Evolutionary conservation across 2,329 filamentous ascomycete genomes (phyloP).

Genomic region (Blastomyces gilchristii): DNA sequence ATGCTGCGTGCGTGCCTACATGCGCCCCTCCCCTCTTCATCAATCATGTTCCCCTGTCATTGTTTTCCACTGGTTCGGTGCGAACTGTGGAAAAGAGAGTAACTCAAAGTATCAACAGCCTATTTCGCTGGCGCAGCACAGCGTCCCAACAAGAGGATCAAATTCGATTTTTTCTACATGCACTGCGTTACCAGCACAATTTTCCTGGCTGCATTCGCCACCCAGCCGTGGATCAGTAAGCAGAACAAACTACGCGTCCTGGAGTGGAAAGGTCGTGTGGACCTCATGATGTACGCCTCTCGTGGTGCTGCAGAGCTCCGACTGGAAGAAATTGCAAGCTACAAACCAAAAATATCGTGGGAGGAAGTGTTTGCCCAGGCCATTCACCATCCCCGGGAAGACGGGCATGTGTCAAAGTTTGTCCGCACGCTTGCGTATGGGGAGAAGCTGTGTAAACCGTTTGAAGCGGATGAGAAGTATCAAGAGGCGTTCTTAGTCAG

Average conservation of each 20-base stretch:
- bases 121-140: slow-evolving; percentile 55
- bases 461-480: slow-evolving; percentile 26
- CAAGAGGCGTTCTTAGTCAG: slow-evolving; percentile 28
- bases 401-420: slow-evolving; percentile 74
- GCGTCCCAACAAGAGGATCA: slow-evolving; percentile 53
- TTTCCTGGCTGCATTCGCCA: slow-evolving; percentile 57
- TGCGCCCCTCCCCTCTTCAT: not conserved
- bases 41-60: not conserved
- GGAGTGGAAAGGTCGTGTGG: slow-evolving; percentile 70
- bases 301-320: slow-evolving; percentile 53
- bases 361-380: slow-evolving; percentile 37
- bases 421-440: slow-evolving; percentile 59
- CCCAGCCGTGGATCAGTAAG: slow-evolving; percentile 49
- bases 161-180: slow-evolving; percentile 75
- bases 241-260: slow-evolving; percentile 58
- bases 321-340: slow-evolving; percentile 49
- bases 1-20: not conserved
- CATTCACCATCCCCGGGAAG: slow-evolving; percentile 47
- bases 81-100: not conserved
- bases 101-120: slow-evolving; percentile 22
- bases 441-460: slow-evolving; percentile 39
- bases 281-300: slow-evolving; percentile 64
- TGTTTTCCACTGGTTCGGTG: not conserved
- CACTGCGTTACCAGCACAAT: slow-evolving; percentile 70
- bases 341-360: slow-evolving; percentile 44